Evolutionary conservation across 441 rosid species (phyloP).

Genomic region (Eutrema salsugineum): DNA sequence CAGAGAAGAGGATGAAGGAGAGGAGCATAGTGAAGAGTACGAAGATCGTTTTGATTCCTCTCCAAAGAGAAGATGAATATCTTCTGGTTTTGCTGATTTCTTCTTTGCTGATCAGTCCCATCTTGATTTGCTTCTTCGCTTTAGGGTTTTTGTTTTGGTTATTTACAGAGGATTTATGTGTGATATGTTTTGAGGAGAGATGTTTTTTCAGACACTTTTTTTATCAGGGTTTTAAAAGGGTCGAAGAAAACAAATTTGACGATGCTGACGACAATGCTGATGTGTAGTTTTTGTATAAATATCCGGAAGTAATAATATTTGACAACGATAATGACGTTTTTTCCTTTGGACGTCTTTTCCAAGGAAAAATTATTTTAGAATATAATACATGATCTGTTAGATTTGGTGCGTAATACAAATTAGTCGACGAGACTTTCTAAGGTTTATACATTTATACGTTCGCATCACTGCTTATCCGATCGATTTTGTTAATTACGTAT

Average conservation of each 20-base stretch:
- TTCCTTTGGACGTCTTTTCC: slow-evolving; percentile 18
- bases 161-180: slow-evolving; percentile 23
- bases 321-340: neutral
- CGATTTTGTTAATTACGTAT: neutral
- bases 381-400: slow-evolving; percentile 1
- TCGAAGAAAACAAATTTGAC: slow-evolving; percentile 10
- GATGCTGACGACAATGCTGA: slow-evolving; percentile 22
- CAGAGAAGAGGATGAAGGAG: slow-evolving; percentile 77
- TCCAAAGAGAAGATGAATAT: slow-evolving; percentile 32
- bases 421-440: neutral
- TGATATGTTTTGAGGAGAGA: slow-evolving; percentile 15
- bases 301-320: neutral
- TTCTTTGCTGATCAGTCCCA: slow-evolving; percentile 62
- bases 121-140: neutral
- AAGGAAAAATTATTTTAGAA: slow-evolving; percentile 10
- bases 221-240: slow-evolving; percentile 13
- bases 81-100: slow-evolving; percentile 30
- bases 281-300: slow-evolving; percentile 10
- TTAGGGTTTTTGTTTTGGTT: slow-evolving; percentile 3
- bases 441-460: neutral
- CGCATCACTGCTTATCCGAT: neutral
- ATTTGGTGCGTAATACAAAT: neutral
- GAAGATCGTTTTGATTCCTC: slow-evolving; percentile 72
- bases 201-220: neutral
- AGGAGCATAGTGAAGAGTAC: slow-evolving; percentile 68